Percentiles rank a stretch among this genome's conserved stretches.
These are phyloP conservation scores for Sugiyamaella pinicola DNA, from an alignment of 1,139 yeast genomes.

Conservation along the genomic window DNA sequence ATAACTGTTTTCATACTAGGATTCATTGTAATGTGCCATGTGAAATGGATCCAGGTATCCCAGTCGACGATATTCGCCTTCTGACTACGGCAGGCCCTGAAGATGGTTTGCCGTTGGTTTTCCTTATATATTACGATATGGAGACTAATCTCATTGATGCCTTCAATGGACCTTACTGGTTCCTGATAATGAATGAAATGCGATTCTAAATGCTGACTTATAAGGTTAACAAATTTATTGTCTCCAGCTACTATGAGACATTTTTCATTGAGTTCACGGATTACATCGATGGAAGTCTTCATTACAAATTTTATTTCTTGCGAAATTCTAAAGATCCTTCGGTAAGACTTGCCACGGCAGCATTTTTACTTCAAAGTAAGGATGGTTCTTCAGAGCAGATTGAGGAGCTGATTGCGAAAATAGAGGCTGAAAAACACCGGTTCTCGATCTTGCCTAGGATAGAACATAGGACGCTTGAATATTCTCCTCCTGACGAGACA, in stretches of 20 bases:
- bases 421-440: neutral
- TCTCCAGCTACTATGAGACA: neutral
- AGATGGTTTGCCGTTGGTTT: neutral
- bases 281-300: neutral
- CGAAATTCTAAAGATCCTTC: neutral
- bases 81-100: neutral
- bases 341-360: neutral
- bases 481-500: too few species aligned
- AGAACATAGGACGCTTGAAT: too few species aligned
- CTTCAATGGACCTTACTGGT: neutral
- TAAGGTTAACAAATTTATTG: neutral
- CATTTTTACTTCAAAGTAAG: neutral
- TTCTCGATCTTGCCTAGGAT: neutral
- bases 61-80: neutral
- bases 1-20: neutral
- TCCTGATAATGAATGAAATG: neutral
- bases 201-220: neutral
- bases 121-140: neutral
- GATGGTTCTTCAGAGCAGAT: neutral
- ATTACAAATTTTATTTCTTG: neutral
- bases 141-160: neutral
- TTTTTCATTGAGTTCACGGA: neutral
- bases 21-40: neutral
- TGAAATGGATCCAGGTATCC: neutral
- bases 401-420: neutral